Evolutionary conservation across 2,329 filamentous ascomycete genomes (phyloP), one percentile per base, ranked within the genome.

Genomic region (Microdochium trichocladiopsis): DNA sequence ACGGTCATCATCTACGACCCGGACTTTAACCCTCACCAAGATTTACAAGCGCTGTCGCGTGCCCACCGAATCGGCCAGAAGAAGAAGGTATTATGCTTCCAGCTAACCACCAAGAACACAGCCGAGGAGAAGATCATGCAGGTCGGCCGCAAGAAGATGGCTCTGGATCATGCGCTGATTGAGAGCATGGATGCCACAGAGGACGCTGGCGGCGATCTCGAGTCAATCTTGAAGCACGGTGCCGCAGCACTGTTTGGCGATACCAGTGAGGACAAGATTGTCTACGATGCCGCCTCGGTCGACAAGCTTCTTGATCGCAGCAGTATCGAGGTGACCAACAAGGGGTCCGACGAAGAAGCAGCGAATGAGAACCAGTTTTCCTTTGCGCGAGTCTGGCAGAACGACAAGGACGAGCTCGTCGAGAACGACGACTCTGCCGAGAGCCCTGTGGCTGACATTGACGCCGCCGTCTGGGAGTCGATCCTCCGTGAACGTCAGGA

Each of bases 1-100:
- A 99, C 94, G 0, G 95, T 99, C 55, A 96, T 99, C 58, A 96
- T 99, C 58, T 83, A 97, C 58, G 92, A 99, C 61, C 90, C 90
- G 0, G 94, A 99, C 64, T 97, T 95, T 75, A 99, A 99, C 56
- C 94, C 94, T 1, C 94, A 99, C 64, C 94, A 99, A 69, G 95
- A 99, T 63, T 88, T 99, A 41, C 94, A 99, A 67, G 94, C 94
- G 0, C 78, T 99, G 25, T 95, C 93, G 25, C 85, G 95, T 58
- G 94, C 93, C 18, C 94, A 99, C 69, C 87, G 94, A 24, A 97
- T 99, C 57, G 95, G 95, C 0, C 95, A 99, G 69, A 90, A 91
- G 68, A 91, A 94, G 59, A 96, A 95, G 61, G 94, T 99, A 0
- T 78, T 99, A 2, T 95, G 95, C 58, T 96, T 97, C 62, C 93